Conservation (phyloP, 108 stramenopile genomes). For the Cylindrotheca closterium region DNA sequence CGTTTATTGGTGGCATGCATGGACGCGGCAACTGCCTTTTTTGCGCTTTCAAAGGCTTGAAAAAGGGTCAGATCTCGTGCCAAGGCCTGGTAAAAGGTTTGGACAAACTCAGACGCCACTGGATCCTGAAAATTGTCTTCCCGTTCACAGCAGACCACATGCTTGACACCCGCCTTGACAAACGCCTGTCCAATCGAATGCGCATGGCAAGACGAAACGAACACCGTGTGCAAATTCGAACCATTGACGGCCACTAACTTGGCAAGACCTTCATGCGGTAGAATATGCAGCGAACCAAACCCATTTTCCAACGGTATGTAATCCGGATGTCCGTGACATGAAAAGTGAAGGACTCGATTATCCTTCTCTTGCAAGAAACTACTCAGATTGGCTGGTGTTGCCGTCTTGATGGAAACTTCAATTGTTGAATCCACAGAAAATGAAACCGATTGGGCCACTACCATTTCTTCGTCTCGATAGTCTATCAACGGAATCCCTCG, state of each 20-base stretch:
- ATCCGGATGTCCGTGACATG: constrained; percentile 52
- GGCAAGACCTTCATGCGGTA: constrained; percentile 32
- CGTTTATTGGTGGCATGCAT: constrained; percentile 33
- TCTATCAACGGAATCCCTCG: constrained; percentile 12
- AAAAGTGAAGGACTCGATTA: constrained; percentile 43
- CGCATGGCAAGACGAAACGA: constrained; percentile 80
- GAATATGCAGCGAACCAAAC: constrained; percentile 40
- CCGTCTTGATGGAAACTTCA: constrained; percentile 38
- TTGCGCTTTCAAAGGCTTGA: constrained; percentile 69
- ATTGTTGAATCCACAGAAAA: constrained; percentile 6
- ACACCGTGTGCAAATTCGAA: constrained; percentile 54
- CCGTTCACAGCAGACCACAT: constrained; percentile 75
- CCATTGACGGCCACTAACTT: constrained; percentile 17
- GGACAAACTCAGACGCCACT: constrained; percentile 61
- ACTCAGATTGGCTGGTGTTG: constrained; percentile 47
- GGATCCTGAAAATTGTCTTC: constrained; percentile 56
- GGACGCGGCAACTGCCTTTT: constrained; percentile 36
- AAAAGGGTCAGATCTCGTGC: constrained; percentile 47
- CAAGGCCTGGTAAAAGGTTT: constrained; percentile 59
- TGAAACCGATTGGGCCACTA: constrained; percentile 3
- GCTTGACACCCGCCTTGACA: constrained; percentile 78
- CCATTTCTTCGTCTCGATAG: constrained; percentile 6
- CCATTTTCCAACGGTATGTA: constrained; percentile 61
- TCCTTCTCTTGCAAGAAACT: constrained; percentile 22
- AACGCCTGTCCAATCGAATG: constrained; percentile 63